Conservation (phyloP, 495 filamentous ascomycete species). For the Chaetomium fimeti region DNA sequence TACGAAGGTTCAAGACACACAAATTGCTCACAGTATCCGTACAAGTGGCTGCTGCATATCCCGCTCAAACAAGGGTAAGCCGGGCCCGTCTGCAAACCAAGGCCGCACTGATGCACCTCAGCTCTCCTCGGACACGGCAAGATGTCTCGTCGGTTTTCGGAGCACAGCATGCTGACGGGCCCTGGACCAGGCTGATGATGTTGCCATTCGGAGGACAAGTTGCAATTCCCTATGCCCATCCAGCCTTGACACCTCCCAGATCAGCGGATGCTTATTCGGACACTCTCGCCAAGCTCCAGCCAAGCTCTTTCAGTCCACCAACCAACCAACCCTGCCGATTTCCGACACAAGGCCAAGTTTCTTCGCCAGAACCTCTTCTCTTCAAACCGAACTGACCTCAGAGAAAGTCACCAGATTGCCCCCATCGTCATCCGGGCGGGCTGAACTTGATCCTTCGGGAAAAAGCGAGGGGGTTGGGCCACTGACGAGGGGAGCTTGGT, state of each 20-base stretch:
- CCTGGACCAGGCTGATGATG: background rate
- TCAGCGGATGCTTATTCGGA: background rate
- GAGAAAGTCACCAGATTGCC: background rate
- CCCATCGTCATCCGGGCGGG: background rate
- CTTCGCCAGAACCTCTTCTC: background rate
- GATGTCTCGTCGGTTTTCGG: background rate
- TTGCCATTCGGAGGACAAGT: background rate
- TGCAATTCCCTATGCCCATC: background rate
- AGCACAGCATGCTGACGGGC: background rate
- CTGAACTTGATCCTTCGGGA: background rate
- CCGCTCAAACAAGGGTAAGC: background rate
- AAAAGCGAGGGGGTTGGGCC: conserved; percentile 36
- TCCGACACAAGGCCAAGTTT: background rate
- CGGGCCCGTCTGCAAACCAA: background rate
- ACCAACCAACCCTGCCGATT: no score
- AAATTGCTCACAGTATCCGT: no score
- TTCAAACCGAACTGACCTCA: background rate
- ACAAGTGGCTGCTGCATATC: background rate
- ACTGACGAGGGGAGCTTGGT: conserved; percentile 20
- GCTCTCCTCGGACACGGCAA: background rate
- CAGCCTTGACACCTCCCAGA: background rate
- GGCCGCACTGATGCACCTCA: background rate
- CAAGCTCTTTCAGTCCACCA: no score
- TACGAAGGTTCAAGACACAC: no score
- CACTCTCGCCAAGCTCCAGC: no score